phyloP scores from a whole-genome alignment of 768 basidiomycete species.

The Boletus rubropictus region DNA sequence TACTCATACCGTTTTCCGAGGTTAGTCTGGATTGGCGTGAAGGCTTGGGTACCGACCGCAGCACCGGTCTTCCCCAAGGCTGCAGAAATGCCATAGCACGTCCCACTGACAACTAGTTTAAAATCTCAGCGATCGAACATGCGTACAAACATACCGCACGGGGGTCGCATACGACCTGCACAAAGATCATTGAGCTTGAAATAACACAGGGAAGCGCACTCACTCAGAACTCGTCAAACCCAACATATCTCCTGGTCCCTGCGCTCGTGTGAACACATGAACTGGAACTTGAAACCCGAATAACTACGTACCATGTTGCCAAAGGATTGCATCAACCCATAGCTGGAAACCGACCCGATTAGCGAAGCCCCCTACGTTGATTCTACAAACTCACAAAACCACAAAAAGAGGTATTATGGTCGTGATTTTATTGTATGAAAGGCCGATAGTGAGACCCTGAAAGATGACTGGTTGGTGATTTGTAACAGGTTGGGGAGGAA shows the following conservation, averaged over 20 bases:
- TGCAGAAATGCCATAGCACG: conserved; percentile 64
- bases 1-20: conserved; percentile 54
- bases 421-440: conserved; percentile 57
- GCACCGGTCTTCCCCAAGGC: conserved; percentile 69
- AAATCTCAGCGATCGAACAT: not conserved
- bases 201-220: conserved; percentile 21
- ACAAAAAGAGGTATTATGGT: conserved; percentile 60
- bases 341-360: conserved; percentile 33
- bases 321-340: conserved; percentile 66
- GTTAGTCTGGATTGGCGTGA: conserved; percentile 61
- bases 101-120: conserved; percentile 39
- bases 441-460: conserved; percentile 50
- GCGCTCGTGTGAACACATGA: conserved; percentile 8
- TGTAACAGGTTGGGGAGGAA: not conserved
- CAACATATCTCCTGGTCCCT: conserved; percentile 72
- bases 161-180: conserved; percentile 57
- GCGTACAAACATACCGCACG: conserved; percentile 39
- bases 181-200: conserved; percentile 2
- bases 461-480: not conserved
- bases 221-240: conserved; percentile 63
- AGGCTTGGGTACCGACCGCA: conserved; percentile 64
- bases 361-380: not conserved
- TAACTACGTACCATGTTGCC: conserved; percentile 52
- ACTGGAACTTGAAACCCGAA: not conserved
- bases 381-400: conserved; percentile 44